These are phyloP conservation scores for Cyclotella kingstonii DNA, from an alignment of 108 stramenopile species.

Conservation along the genomic window DNA sequence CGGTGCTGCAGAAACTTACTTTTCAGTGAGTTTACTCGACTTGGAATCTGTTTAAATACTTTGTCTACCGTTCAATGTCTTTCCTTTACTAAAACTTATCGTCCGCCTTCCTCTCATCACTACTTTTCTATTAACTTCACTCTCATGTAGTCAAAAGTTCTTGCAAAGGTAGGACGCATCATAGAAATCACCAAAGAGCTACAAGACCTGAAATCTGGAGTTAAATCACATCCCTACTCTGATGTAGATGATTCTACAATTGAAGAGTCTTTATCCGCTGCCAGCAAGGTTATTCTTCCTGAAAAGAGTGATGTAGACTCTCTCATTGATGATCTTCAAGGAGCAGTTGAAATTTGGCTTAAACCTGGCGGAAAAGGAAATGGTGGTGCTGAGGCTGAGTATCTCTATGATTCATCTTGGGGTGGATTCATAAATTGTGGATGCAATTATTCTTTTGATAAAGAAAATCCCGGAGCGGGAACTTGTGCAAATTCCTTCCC, in stretches of 20 bases:
- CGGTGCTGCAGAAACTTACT: slow-evolving; percentile 96
- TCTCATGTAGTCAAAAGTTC: slow-evolving; percentile 67
- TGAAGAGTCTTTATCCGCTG: slow-evolving; percentile 41
- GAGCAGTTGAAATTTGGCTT: slow-evolving; percentile 85
- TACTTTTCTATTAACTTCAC: neutral
- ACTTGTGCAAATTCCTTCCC: slow-evolving; percentile 69
- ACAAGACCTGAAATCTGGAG: slow-evolving; percentile 23
- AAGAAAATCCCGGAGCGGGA: slow-evolving; percentile 31
- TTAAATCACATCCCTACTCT: slow-evolving; percentile 19
- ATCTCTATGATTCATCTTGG: slow-evolving; percentile 87
- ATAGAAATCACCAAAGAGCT: slow-evolving; percentile 82
- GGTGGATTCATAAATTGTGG: slow-evolving; percentile 93
- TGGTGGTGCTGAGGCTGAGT: slow-evolving; percentile 80
- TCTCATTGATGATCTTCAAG: slow-evolving; percentile 60
- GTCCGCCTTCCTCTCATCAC: neutral
- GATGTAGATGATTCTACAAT: slow-evolving; percentile 29
- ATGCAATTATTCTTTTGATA: slow-evolving; percentile 65
- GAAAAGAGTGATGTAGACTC: slow-evolving; percentile 46
- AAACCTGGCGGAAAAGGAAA: slow-evolving; percentile 55
- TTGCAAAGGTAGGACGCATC: slow-evolving; percentile 90
- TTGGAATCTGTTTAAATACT: neutral
- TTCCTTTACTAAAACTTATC: neutral
- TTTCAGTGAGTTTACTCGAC: slow-evolving; percentile 49
- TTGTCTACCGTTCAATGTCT: too few relatives aligned
- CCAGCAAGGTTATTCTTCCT: slow-evolving; percentile 51